Conservation (phyloP, 2,329 filamentous ascomycete species). For the Sporothrix variecibatus region DNA sequence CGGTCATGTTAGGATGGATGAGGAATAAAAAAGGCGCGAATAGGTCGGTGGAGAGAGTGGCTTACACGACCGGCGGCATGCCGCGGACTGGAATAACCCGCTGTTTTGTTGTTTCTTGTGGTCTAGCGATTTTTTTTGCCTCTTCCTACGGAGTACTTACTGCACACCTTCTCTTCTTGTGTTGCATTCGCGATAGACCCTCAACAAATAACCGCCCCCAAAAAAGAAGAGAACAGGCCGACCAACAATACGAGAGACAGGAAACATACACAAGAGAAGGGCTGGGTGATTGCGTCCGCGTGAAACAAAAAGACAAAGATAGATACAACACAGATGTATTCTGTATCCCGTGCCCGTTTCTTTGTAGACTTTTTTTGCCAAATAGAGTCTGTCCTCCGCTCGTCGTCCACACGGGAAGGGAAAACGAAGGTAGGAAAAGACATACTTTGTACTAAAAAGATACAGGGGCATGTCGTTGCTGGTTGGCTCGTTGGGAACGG, state of each 20-base stretch:
- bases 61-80: background rate
- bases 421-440: background rate
- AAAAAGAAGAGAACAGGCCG: background rate
- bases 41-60: background rate
- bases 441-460: background rate
- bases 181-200: background rate
- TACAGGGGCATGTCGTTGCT: constrained; percentile 1
- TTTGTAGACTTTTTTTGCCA: background rate
- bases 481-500: background rate
- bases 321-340: background rate
- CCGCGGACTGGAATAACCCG: background rate
- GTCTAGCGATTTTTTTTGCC: background rate
- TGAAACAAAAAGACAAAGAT: background rate
- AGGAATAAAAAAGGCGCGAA: too few species aligned
- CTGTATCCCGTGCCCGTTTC: background rate
- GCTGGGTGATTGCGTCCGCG: background rate
- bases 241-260: background rate
- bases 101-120: background rate
- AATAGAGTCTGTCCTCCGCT: background rate
- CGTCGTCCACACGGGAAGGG: background rate
- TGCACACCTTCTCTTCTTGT: background rate
- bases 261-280: background rate
- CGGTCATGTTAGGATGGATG: background rate
- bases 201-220: background rate
- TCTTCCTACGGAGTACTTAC: background rate